These are phyloP conservation scores for Tritrichomonas foetus DNA, from an alignment of 208 protist genomes.

Conservation along the genomic window DNA sequence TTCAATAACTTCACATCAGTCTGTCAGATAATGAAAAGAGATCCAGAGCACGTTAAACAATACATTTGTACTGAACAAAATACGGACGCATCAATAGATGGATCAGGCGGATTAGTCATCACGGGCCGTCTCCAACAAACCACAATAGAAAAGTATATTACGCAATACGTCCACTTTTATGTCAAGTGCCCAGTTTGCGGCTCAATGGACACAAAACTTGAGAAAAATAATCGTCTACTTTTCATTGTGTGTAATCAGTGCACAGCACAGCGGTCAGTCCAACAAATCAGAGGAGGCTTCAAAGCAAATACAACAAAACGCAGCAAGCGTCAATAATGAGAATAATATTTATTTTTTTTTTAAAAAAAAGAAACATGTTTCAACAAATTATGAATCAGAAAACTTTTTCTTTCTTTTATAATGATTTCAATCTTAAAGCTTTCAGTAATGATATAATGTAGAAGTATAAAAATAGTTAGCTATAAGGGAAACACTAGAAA, in stretches of 20 bases:
- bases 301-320: background rate
- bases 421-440: too few relatives aligned
- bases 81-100: conserved; percentile 1
- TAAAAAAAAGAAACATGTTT: too few relatives aligned
- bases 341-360: too few relatives aligned
- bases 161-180: background rate
- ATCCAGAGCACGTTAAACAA: conserved; percentile 36
- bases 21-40: background rate
- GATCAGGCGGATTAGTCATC: background rate
- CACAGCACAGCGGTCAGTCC: conserved; percentile 3
- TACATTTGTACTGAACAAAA: conserved; percentile 28
- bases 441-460: too few relatives aligned
- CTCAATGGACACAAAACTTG: background rate
- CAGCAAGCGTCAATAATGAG: too few relatives aligned
- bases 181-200: conserved; percentile 30
- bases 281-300: conserved; percentile 18
- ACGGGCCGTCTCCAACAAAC: background rate
- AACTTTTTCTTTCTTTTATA: too few relatives aligned
- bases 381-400: too few relatives aligned
- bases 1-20: background rate
- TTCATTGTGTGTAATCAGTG: background rate
- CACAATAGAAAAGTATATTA: background rate
- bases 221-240: background rate
- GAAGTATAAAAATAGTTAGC: too few relatives aligned
- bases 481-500: too few relatives aligned